phyloP scores from a whole-genome alignment of 371 early-diverging fungal genomes.

The Entomophthora muscae region DNA sequence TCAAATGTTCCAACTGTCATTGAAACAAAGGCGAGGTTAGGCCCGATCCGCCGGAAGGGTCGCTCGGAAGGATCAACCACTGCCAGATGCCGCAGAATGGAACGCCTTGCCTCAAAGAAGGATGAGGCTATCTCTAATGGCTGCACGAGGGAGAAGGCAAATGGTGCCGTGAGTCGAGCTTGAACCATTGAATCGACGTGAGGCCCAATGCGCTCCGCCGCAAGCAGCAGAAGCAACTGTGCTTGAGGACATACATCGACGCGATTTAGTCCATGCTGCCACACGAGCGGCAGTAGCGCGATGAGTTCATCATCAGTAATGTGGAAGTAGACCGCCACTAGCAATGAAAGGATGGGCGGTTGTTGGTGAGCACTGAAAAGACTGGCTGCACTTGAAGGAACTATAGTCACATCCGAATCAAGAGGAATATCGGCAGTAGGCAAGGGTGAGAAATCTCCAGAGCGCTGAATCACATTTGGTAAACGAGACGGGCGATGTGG shows the following conservation, averaged over 20 bases:
- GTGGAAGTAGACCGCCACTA: not conserved
- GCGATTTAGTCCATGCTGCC: not conserved
- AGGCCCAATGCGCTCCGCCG: not conserved
- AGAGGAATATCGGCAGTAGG: not conserved
- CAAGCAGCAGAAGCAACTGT: not conserved
- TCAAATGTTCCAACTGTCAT: conserved; percentile 38
- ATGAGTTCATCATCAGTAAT: not conserved
- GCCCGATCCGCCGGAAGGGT: conserved; percentile 31
- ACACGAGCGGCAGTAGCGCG: not conserved
- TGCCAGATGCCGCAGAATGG: conserved; percentile 28
- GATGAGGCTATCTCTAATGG: conserved; percentile 6
- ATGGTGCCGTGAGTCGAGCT: not conserved
- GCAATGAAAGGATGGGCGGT: not conserved
- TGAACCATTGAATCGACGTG: not conserved
- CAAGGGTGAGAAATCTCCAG: not conserved
- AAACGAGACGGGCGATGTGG: not conserved
- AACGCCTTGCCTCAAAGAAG: conserved; percentile 30
- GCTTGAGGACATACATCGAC: not conserved
- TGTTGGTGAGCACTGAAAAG: not conserved
- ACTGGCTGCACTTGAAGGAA: not conserved
- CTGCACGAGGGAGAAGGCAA: not conserved
- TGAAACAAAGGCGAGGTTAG: conserved; percentile 34
- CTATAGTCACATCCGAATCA: not conserved
- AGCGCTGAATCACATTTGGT: not conserved
- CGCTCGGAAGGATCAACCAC: conserved; percentile 26